Conservation (phyloP, 139 green algal genomes). For the Chlorella sp. region DNA sequence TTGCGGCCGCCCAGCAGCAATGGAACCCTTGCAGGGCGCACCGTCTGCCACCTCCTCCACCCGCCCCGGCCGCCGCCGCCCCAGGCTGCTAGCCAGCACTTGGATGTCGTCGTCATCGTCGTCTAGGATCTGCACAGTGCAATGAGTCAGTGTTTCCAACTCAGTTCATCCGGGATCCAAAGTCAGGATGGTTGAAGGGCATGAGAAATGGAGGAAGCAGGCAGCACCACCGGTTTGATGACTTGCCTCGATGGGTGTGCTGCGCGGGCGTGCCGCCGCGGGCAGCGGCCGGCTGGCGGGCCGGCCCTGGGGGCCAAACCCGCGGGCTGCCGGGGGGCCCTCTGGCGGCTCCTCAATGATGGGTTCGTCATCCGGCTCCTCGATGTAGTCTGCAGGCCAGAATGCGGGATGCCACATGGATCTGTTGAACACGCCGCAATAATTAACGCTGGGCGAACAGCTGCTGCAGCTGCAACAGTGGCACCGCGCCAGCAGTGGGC, state of each 20-base stretch:
- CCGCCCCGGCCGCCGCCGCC: neutral
- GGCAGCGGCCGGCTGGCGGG: neutral
- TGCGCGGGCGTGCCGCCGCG: neutral
- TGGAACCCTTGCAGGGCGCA: neutral
- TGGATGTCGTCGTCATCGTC: conserved; percentile 39
- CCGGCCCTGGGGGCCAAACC: neutral
- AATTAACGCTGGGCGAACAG: too few relatives aligned
- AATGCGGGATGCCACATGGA: too few relatives aligned
- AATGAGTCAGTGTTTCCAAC: too few relatives aligned
- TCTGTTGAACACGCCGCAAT: too few relatives aligned
- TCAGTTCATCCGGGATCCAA: too few relatives aligned
- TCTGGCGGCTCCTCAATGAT: neutral
- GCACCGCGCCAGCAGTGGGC: too few relatives aligned
- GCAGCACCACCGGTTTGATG: neutral
- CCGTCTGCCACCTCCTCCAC: neutral
- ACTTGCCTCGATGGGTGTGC: too few relatives aligned
- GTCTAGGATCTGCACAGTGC: conserved; percentile 20
- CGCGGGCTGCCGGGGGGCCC: neutral
- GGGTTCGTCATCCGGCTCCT: conserved; percentile 11
- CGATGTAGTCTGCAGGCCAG: neutral
- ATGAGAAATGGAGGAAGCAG: too few relatives aligned
- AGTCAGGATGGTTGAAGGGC: too few relatives aligned
- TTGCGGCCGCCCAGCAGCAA: too few relatives aligned
- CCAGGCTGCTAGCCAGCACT: conserved; percentile 28
- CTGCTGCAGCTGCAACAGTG: neutral